These are phyloP conservation scores for Cryptococcus sp. DNA, from an alignment of 1,284 basidiomycete genomes.

Conservation along the genomic window DNA sequence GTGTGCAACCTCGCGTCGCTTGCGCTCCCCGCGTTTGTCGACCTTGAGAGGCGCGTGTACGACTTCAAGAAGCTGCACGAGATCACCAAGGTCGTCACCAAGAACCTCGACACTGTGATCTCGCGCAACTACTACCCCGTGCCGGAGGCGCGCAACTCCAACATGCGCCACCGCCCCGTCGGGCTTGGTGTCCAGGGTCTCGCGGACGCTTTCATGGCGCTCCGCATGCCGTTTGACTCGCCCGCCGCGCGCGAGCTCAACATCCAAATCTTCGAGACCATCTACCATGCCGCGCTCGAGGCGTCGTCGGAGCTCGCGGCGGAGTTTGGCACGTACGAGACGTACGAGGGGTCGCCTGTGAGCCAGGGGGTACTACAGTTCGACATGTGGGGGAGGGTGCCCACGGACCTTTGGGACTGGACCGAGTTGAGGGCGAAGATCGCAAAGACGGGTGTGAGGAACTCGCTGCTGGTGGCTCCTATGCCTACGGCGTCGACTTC, in stretches of 20 bases:
- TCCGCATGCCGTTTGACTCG: slow-evolving; percentile 94
- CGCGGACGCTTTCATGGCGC: slow-evolving; percentile 96
- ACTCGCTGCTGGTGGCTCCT: slow-evolving; percentile 91
- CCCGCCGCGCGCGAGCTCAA: slow-evolving; percentile 83
- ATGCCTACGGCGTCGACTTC: slow-evolving; percentile 99
- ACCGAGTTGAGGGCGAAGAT: slow-evolving; percentile 81
- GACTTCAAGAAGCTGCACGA: slow-evolving; percentile 95
- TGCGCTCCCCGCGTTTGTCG: slow-evolving; percentile 85
- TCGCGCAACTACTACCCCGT: slow-evolving; percentile 70
- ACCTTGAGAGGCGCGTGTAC: slow-evolving; percentile 57
- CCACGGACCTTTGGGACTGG: slow-evolving; percentile 97
- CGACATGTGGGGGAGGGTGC: slow-evolving; percentile 92
- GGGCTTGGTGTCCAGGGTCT: slow-evolving; percentile 98
- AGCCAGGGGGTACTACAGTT: slow-evolving; percentile 86
- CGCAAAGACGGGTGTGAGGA: slow-evolving; percentile 78
- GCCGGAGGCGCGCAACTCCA: slow-evolving; percentile 82
- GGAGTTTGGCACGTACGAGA: slow-evolving; percentile 80
- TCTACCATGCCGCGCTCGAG: slow-evolving; percentile 94
- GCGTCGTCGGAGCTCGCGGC: slow-evolving; percentile 86
- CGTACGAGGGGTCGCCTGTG: slow-evolving; percentile 88
- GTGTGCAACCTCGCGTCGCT: slow-evolving; percentile 99
- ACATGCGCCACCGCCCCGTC: slow-evolving; percentile 97
- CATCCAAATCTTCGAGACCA: slow-evolving; percentile 97
- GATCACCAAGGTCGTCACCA: slow-evolving; percentile 86
- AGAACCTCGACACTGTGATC: slow-evolving; percentile 77